Conservation (phyloP, 495 filamentous ascomycete species). For the Podospora didyma region DNA sequence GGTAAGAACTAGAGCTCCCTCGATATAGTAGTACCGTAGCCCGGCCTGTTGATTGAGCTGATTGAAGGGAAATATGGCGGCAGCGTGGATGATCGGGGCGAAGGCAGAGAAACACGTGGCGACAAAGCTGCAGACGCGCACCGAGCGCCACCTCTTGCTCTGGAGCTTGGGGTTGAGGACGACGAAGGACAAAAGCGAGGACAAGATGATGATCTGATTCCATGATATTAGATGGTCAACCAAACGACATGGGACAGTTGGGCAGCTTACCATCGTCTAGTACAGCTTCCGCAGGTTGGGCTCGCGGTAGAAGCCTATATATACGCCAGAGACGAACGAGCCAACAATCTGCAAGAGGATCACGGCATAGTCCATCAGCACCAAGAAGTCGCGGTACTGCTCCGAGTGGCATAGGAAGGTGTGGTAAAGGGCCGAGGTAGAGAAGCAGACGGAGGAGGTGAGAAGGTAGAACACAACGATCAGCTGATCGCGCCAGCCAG, state of each 20-base stretch:
- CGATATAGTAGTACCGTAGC: constrained; percentile 46
- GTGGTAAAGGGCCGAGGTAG: constrained; percentile 42
- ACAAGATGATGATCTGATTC: constrained; percentile 61
- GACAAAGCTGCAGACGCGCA: constrained; percentile 75
- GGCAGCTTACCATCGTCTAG: constrained; percentile 66
- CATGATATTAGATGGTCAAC: no score
- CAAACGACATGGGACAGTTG: no score
- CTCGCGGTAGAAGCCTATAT: constrained; percentile 48
- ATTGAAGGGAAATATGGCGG: constrained; percentile 14
- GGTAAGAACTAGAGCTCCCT: constrained; percentile 46
- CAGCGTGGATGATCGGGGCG: constrained; percentile 19
- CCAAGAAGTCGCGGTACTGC: constrained; percentile 33
- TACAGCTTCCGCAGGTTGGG: constrained; percentile 53
- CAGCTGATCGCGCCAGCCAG: constrained; percentile 27
- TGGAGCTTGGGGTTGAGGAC: constrained; percentile 63
- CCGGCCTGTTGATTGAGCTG: constrained; percentile 22
- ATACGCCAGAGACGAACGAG: constrained; percentile 47
- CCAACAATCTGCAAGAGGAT: constrained; percentile 47
- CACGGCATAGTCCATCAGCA: constrained; percentile 45
- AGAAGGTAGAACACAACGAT: constrained; percentile 41
- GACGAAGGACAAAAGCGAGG: constrained; percentile 57
- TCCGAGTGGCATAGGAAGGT: constrained; percentile 48
- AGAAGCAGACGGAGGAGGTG: constrained; percentile 35
- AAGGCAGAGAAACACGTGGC: constrained; percentile 71
- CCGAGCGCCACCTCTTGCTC: constrained; percentile 64